Base-by-base conservation (phyloP, 2,329 filamentous ascomycete genomes). In the Beauveria sp. region DNA sequence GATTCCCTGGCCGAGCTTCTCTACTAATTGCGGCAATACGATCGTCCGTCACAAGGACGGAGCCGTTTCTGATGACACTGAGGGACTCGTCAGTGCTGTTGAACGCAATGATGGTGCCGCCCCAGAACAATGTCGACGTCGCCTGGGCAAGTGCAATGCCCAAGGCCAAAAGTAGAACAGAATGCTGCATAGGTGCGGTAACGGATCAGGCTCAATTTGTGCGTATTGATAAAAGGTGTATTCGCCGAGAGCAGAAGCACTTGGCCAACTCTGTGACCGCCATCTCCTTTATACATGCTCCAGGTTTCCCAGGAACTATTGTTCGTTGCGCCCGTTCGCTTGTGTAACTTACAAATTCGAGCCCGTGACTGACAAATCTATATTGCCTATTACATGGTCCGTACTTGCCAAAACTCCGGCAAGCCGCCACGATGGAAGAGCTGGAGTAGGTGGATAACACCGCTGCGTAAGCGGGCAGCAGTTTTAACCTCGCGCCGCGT, bases 21-120 rank as follows among this genome's bases (percentile, higher is more conserved):
- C 5, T n/a, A 26, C 22, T 43, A 9, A 55, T n/a, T 5, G 37
- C 41, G 30, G 53, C 40, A n/a, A 55, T 55, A 12, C 37, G 41
- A 24, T 44, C 40, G 18, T 28, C 53, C 7, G 68, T 68, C 6
- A 79, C 69, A 7, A 79, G 70, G 5, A 79, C 64, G 1, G 75
- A 76, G 28, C 75, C 75, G 58, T 77, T 70, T 40, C 71, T 70
- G 43, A 78, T 68, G 3, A 79, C 68, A 16, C 70, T 66, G 16
- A 77, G 68, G 8, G 67, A 66, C 54, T 76, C 65, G 20, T 64
- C 66, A 1, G 57, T 63, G 5, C 69, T 64, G 63, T 78, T 69
- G 61, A 75, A 79, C n/a, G 71, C 70, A 54, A 79, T 68, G 51
- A 79, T 73, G 20, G 76, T 79, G 22, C 72, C 76, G 30, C 72